These are phyloP conservation scores for Cadophora malorum DNA, from an alignment of 2,329 filamentous ascomycete genomes.

Conservation along the genomic window DNA sequence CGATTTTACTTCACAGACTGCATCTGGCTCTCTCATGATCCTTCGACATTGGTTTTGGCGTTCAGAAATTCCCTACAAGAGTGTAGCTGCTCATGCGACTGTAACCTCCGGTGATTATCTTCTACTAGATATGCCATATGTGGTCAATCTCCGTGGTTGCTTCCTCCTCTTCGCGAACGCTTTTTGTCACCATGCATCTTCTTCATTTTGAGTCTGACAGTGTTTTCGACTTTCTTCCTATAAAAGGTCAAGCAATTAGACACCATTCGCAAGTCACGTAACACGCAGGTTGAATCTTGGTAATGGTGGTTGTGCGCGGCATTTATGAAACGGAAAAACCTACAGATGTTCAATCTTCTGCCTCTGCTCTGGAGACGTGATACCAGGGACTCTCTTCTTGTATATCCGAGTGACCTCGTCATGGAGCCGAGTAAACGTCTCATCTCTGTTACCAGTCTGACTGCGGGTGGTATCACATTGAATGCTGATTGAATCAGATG, in stretches of 20 bases:
- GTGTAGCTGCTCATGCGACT: background rate
- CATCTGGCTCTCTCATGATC: no score
- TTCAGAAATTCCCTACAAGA: background rate
- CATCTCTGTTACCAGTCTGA: constrained; percentile 41
- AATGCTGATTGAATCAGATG: constrained; percentile 42
- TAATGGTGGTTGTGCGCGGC: background rate
- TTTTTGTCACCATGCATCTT: constrained; percentile 46
- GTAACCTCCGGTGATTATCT: background rate
- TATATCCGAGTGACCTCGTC: constrained; percentile 42
- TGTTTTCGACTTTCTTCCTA: constrained; percentile 44
- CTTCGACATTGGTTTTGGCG: no score
- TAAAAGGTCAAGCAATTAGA: constrained; percentile 23
- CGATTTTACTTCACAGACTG: no score
- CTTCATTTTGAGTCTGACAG: constrained; percentile 41
- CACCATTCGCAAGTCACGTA: background rate
- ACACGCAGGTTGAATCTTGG: background rate
- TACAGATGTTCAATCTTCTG: constrained; percentile 55
- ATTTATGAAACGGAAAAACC: constrained; percentile 23
- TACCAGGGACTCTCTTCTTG: constrained; percentile 40
- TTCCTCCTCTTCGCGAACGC: constrained; percentile 32
- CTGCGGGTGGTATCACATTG: constrained; percentile 41
- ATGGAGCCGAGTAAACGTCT: constrained; percentile 39
- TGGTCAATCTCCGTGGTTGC: constrained; percentile 11
- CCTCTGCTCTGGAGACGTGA: constrained; percentile 56
- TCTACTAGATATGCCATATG: no score